Evolutionary conservation across 2,329 filamentous ascomycete species (phyloP).

Genomic region (Coniochaeta sp.): DNA sequence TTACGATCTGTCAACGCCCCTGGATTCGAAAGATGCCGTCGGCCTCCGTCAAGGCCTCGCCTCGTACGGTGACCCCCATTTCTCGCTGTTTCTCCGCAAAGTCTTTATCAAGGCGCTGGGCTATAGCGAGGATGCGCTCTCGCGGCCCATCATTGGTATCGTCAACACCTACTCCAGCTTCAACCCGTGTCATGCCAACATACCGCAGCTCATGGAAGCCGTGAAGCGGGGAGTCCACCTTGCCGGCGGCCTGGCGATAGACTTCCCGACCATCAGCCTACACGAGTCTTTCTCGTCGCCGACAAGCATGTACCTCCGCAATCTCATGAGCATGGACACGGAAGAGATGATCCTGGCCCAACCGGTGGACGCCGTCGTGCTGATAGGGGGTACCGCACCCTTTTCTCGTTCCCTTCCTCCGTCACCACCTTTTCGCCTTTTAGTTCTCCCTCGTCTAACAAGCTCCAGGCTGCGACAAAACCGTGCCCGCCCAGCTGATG

Average conservation of each 20-base stretch:
- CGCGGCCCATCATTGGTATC: slow-evolving; percentile 65
- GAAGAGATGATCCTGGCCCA: slow-evolving; percentile 72
- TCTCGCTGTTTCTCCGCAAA: slow-evolving; percentile 67
- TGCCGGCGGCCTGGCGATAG: slow-evolving; percentile 59
- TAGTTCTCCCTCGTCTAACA: neutral
- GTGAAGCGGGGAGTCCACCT: slow-evolving; percentile 62
- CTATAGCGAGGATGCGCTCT: slow-evolving; percentile 64
- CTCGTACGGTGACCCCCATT: slow-evolving; percentile 67
- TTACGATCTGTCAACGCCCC: slow-evolving; percentile 50
- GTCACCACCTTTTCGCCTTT: slow-evolving; percentile 3
- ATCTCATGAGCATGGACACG: slow-evolving; percentile 74
- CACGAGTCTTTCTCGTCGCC: slow-evolving; percentile 63
- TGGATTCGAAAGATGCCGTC: slow-evolving; percentile 31
- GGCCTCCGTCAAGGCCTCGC: slow-evolving; percentile 59
- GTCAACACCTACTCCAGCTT: slow-evolving; percentile 67
- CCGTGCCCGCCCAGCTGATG: slow-evolving; percentile 67
- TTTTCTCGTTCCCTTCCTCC: too few relatives aligned
- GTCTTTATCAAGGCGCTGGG: slow-evolving; percentile 72
- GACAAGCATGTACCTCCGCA: slow-evolving; percentile 68
- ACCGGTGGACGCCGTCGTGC: slow-evolving; percentile 59
- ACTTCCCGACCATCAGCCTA: slow-evolving; percentile 68
- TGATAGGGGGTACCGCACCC: slow-evolving; percentile 55
- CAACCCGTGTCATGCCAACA: slow-evolving; percentile 69
- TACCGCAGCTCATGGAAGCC: slow-evolving; percentile 64
- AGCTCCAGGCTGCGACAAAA: slow-evolving; percentile 61